Conservation (phyloP, 2,329 filamentous ascomycete genomes). For the Neofusicoccum kwambonambiense region DNA sequence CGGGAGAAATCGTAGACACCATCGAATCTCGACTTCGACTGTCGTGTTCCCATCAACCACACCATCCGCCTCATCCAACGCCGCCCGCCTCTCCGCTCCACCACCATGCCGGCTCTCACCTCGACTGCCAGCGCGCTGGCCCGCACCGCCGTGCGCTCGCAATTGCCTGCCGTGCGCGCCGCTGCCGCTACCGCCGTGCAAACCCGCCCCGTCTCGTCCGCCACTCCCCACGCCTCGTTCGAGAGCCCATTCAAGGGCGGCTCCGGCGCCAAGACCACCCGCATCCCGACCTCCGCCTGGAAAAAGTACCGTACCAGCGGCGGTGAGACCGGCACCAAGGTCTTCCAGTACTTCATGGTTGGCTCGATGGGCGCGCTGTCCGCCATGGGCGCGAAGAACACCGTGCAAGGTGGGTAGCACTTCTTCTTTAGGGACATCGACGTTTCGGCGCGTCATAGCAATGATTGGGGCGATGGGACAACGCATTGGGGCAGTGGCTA, state of each 20-base stretch:
- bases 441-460: background rate
- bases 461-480: constrained; percentile 7
- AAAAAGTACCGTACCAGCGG: constrained; percentile 73
- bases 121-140: constrained; percentile 46
- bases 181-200: constrained; percentile 44
- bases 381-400: constrained; percentile 94
- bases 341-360: constrained; percentile 98
- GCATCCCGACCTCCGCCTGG: constrained; percentile 78
- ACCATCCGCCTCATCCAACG: constrained; percentile 22
- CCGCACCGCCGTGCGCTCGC: constrained; percentile 48
- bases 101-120: constrained; percentile 49
- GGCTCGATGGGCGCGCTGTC: constrained; percentile 89
- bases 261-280: constrained; percentile 54
- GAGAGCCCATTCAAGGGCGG: constrained; percentile 56
- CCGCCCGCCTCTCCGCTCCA: constrained; percentile 29
- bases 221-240: constrained; percentile 40
- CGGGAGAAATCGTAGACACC: constrained; percentile 16
- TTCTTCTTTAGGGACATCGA: constrained; percentile 18
- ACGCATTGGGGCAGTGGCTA: constrained; percentile 10
- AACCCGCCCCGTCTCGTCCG: constrained; percentile 41
- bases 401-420: constrained; percentile 79
- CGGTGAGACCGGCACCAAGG: constrained; percentile 70
- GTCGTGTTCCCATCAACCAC: constrained; percentile 24
- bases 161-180: constrained; percentile 47
- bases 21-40: constrained; percentile 13